Evolutionary conservation across 2,329 filamentous ascomycete species (phyloP), one percentile per base, ranked within the genome.

Genomic region (Fusarium compactum): DNA sequence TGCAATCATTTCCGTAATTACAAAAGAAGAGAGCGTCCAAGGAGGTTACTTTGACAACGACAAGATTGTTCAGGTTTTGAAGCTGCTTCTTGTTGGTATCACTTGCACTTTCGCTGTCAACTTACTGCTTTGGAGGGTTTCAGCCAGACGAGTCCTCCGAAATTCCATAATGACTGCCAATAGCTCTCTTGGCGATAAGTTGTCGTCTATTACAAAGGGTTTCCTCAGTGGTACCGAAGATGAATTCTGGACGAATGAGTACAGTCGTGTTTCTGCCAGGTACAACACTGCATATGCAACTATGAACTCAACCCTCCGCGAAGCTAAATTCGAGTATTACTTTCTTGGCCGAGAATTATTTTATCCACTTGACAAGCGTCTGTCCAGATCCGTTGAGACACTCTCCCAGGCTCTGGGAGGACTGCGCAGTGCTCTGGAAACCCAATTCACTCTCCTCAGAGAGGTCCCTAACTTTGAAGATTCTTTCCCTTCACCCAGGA

Each of bases 261-360:
- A 94, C 77, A 80, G 86, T 44, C 84, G 86, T 54, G 87, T 90
- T 38, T 87, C 87, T 16, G 82, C 85, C 4, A 84, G 84, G 43
- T 95, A 94, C 80, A 89, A 88, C 70, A 84, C 87, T 6, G 89
- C 89, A 3, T 91, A 94, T 75, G 84, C 86, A 16, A 85, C 89
- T 38, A 90, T 98, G 78, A 89, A 91, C 54, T 93, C 91, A 77
- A 91, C 93, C 65, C 84, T 97, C 15, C 88, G 89, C 68, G 95
- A 98, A 79, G 92, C 95, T 16, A 97, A 95, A 77, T 91, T 93
- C 62, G 95, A 98, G 79, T 93, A 97, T 76, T 97, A 93, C 76
- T 83, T 95, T 4, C 79, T 94, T 7, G 95, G 95, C 3, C 90
- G 89, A 5, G 95, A 97, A 78, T 87, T 86, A 58, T 87, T 95